phyloP scores from a whole-genome alignment of 2,329 filamentous ascomycete species.

The Pseudogymnoascus sp. region DNA sequence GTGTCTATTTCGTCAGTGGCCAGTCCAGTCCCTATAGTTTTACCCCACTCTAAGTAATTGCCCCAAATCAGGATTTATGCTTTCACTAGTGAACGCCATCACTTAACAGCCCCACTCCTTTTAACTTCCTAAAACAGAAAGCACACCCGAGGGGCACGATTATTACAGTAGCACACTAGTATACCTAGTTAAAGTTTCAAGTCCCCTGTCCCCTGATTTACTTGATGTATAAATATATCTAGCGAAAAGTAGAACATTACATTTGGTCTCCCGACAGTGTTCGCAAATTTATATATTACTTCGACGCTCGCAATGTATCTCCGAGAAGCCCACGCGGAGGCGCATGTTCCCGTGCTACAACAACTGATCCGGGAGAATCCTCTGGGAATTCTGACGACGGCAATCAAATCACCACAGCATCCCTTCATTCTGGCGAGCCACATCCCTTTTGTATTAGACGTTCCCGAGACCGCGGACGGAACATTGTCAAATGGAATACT shows the following conservation, averaged over 20 bases:
- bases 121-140: too few species aligned
- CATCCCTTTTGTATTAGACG: constrained; percentile 53
- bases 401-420: constrained; percentile 42
- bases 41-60: background rate
- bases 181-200: background rate
- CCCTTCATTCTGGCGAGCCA: constrained; percentile 52
- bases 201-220: background rate
- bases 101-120: too few species aligned
- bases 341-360: constrained; percentile 41
- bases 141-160: too few species aligned
- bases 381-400: constrained; percentile 56
- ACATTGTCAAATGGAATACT: constrained; percentile 34
- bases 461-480: constrained; percentile 32
- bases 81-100: too few species aligned
- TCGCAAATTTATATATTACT: background rate
- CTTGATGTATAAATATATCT: background rate
- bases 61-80: too few species aligned
- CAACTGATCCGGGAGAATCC: constrained; percentile 53
- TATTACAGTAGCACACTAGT: too few species aligned
- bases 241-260: background rate
- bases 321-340: constrained; percentile 45
- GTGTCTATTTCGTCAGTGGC: background rate
- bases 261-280: background rate
- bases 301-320: constrained; percentile 47
- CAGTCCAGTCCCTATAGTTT: background rate